Conservation (phyloP, 148 eudicot species). For the Spergularia bocconei region DNA sequence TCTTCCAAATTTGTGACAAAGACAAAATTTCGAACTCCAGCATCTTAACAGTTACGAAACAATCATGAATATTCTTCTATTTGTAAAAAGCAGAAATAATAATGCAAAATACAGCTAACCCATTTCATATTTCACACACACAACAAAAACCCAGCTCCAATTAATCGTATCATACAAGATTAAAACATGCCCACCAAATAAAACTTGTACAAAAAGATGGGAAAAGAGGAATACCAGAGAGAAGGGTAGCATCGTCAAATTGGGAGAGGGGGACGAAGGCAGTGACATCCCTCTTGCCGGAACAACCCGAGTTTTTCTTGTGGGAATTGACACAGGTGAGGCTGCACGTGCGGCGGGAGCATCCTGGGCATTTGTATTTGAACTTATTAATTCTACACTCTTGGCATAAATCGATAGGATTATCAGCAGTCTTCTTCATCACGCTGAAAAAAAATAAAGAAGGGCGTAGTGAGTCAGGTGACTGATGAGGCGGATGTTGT, state of each 20-base stretch:
- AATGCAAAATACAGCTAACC: too few relatives aligned
- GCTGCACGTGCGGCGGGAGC: conserved; percentile 68
- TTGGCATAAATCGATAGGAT: conserved; percentile 37
- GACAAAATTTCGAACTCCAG: too few relatives aligned
- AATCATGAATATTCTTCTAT: neutral
- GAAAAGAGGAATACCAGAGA: conserved; percentile 51
- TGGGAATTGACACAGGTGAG: conserved; percentile 84
- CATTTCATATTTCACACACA: neutral
- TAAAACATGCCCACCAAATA: neutral
- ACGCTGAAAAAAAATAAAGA: too few relatives aligned
- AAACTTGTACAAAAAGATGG: neutral
- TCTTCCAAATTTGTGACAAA: too few relatives aligned
- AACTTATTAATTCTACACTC: conserved; percentile 63
- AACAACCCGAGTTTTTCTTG: conserved; percentile 53
- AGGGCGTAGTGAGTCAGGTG: too few relatives aligned
- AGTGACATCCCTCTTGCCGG: conserved; percentile 68
- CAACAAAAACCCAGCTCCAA: conserved; percentile 4
- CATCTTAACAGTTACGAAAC: too few relatives aligned
- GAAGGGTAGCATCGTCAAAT: conserved; percentile 64
- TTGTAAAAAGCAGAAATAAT: too few relatives aligned
- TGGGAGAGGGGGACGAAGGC: conserved; percentile 61
- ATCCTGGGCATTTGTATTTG: conserved; percentile 90
- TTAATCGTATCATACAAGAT: too few relatives aligned
- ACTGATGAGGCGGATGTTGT: too few relatives aligned
- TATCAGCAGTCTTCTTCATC: neutral